A percentile compares a stretch with the other conserved stretches of the same genome.
Conservation (phyloP, 2,329 filamentous ascomycete genomes). For the Emmonsia crescens region DNA sequence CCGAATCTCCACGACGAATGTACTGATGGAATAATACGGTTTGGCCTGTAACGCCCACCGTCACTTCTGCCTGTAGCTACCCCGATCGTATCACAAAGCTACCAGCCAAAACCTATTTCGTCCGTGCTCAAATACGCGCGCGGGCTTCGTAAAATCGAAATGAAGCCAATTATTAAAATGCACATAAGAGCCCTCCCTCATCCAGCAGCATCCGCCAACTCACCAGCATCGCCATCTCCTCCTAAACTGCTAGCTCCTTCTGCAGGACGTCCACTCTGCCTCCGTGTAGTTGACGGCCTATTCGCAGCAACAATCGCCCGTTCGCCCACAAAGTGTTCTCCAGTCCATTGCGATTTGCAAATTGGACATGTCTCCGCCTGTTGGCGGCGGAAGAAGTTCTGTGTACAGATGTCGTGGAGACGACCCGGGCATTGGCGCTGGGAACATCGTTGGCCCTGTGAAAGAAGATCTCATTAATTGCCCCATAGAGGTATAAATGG, state of each 20-base stretch:
- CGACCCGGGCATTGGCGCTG: conserved; percentile 57
- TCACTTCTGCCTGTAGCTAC: neutral
- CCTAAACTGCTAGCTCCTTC: neutral
- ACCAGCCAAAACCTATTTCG: neutral
- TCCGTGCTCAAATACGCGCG: neutral
- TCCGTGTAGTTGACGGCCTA: neutral
- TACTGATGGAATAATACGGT: no score
- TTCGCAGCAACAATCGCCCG: conserved; percentile 31
- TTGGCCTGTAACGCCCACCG: no score
- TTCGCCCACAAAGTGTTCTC: conserved; percentile 44
- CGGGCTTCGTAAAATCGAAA: neutral
- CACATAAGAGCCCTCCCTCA: neutral
- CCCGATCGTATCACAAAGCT: neutral
- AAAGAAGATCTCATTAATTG: neutral
- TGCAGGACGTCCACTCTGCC: neutral
- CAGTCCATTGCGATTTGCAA: conserved; percentile 43
- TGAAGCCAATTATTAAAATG: neutral
- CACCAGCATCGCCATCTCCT: neutral
- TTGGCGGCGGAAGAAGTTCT: conserved; percentile 60
- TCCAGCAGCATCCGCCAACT: neutral
- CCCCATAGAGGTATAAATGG: neutral
- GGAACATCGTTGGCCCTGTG: conserved; percentile 60
- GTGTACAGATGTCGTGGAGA: conserved; percentile 66
- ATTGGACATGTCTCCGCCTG: conserved; percentile 53
- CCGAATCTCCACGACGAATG: neutral